Conservation (phyloP, 2,329 filamentous ascomycete species). For the Ophiostoma sp. region DNA sequence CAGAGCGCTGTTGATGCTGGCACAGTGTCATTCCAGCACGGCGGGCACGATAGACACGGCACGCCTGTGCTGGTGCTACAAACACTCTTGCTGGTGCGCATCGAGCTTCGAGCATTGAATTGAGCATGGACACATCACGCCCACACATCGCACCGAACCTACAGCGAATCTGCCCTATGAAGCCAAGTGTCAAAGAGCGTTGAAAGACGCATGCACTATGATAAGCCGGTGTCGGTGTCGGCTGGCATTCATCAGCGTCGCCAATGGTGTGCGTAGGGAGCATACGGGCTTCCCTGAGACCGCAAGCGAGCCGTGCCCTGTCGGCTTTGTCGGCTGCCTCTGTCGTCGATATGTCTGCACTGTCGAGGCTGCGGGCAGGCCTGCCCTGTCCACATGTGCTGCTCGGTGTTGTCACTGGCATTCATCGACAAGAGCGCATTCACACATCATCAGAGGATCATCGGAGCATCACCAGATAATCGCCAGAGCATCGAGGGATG, state of each 20-base stretch:
- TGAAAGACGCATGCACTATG: too few relatives aligned
- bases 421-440: neutral
- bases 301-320: neutral
- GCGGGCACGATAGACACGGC: neutral
- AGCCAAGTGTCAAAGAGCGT: neutral
- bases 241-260: neutral
- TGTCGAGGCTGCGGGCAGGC: neutral
- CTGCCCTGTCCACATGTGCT: neutral
- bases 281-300: neutral
- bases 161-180: neutral
- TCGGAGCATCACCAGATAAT: neutral
- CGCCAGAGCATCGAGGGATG: neutral
- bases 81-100: neutral
- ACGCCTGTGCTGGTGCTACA: too few relatives aligned
- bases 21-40: neutral
- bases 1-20: neutral
- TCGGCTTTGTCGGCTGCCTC: neutral
- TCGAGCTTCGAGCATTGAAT: neutral
- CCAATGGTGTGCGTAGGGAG: neutral
- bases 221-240: neutral
- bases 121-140: neutral
- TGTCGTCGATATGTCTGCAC: neutral
- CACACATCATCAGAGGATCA: too few relatives aligned
- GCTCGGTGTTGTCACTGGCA: neutral
- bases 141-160: too few relatives aligned